Conservation (phyloP, 768 basidiomycete genomes). For the Sporobolomyces phaffii region DNA sequence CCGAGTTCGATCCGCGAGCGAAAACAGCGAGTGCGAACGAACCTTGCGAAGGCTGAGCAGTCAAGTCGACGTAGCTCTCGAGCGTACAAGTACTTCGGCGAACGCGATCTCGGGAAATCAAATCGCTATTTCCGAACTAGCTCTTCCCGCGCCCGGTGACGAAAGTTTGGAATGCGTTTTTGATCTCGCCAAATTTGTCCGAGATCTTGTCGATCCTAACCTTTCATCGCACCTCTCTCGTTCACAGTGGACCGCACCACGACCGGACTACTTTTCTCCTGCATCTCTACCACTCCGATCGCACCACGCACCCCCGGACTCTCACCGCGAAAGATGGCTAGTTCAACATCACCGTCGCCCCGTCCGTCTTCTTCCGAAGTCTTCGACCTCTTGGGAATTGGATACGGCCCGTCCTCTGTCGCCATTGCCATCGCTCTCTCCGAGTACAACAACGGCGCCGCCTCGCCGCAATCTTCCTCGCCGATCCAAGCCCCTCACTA, state of each 20-base stretch:
- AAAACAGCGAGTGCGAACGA: not conserved
- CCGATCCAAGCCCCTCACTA: slow-evolving; percentile 2
- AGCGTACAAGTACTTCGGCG: too few species aligned
- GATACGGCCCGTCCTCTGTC: slow-evolving; percentile 56
- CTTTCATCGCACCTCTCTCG: not conserved
- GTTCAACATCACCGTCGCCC: not conserved
- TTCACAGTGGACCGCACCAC: too few species aligned
- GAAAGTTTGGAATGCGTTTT: not conserved
- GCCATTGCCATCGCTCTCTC: slow-evolving; percentile 49
- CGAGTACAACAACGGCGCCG: slow-evolving; percentile 41
- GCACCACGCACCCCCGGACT: too few species aligned
- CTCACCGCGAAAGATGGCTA: not conserved
- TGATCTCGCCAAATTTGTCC: not conserved
- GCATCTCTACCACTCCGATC: not conserved
- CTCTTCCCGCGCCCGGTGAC: not conserved
- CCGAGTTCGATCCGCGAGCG: not conserved
- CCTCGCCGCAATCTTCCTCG: slow-evolving; percentile 21
- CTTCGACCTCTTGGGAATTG: slow-evolving; percentile 54
- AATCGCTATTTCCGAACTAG: slow-evolving; percentile 2
- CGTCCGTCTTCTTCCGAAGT: slow-evolving; percentile 12
- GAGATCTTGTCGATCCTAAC: not conserved
- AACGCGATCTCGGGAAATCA: not conserved
- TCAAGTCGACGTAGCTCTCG: too few species aligned
- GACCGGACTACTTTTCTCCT: too few species aligned
- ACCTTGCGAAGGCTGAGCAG: not conserved